These are phyloP conservation scores for Bimuria novae-zelandiae DNA, from an alignment of 2,329 filamentous ascomycete species.

Conservation along the genomic window DNA sequence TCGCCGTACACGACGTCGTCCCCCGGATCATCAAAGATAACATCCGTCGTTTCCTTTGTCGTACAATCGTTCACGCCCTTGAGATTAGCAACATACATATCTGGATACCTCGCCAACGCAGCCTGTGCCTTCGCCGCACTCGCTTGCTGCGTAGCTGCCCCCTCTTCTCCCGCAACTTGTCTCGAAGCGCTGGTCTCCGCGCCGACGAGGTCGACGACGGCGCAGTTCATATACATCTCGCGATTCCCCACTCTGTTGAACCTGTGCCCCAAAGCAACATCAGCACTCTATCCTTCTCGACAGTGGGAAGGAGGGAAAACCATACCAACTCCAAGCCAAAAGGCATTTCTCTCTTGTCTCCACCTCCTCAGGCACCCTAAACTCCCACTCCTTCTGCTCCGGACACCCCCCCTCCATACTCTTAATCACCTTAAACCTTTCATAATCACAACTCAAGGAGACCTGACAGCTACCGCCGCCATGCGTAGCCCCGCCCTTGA, in stretches of 20 bases:
- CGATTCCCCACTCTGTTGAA: conserved; percentile 77
- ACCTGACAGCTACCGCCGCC: conserved; percentile 77
- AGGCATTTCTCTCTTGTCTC: conserved; percentile 62
- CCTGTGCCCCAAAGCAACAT: conserved; percentile 18
- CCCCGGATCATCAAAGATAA: conserved; percentile 50
- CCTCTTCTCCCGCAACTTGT: not conserved
- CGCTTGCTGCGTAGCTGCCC: conserved; percentile 2
- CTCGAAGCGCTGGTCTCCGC: conserved; percentile 61
- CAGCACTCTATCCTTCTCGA: not conserved
- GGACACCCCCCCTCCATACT: conserved; percentile 65
- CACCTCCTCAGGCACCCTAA: conserved; percentile 68
- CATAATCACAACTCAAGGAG: conserved; percentile 75
- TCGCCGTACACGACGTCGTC: conserved; percentile 46
- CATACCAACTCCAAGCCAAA: conserved; percentile 68
- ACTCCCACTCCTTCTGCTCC: conserved; percentile 61
- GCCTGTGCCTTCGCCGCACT: conserved; percentile 21
- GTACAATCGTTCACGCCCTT: conserved; percentile 47
- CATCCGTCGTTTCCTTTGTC: conserved; percentile 44
- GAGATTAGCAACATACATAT: conserved; percentile 52
- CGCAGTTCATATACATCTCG: conserved; percentile 89
- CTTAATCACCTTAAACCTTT: conserved; percentile 70
- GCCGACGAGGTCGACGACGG: conserved; percentile 65
- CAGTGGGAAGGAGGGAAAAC: not conserved
- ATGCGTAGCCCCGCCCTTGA: conserved; percentile 65
- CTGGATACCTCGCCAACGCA: conserved; percentile 43